A percentile compares a stretch with the other conserved stretches of the same genome.
phyloP scores from a whole-genome alignment of 108 stramenopile genomes.

The Epithemia pelagica region DNA sequence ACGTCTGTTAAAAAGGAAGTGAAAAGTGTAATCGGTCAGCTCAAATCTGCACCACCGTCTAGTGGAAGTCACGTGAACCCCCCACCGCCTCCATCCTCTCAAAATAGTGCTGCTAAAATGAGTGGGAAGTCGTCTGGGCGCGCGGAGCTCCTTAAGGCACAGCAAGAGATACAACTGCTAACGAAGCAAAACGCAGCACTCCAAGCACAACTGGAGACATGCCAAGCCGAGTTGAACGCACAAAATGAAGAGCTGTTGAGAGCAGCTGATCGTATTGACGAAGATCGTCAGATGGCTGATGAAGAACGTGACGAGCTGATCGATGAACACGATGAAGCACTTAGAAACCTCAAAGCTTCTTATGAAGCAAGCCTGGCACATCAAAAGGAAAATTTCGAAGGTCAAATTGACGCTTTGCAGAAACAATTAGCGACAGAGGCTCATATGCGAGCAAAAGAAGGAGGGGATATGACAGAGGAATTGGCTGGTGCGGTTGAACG shows the following conservation, averaged over 20 bases:
- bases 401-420: constrained; percentile 39
- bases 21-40: constrained; percentile 54
- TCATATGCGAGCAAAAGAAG: constrained; percentile 41
- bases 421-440: constrained; percentile 34
- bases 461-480: constrained; percentile 65
- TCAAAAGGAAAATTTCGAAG: constrained; percentile 31
- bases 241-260: constrained; percentile 60
- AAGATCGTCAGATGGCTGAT: constrained; percentile 46
- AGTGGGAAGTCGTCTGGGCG: neutral
- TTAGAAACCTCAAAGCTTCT: constrained; percentile 29
- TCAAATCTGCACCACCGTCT: constrained; percentile 62
- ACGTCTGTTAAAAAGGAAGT: constrained; percentile 53
- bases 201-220: constrained; percentile 52
- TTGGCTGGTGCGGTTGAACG: constrained; percentile 57
- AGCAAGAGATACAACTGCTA: constrained; percentile 19
- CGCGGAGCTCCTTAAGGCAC: constrained; percentile 27
- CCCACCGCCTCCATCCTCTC: neutral
- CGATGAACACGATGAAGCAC: constrained; percentile 63
- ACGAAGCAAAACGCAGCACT: constrained; percentile 34
- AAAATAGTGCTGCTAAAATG: neutral
- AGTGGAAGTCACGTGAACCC: neutral
- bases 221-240: constrained; percentile 68
- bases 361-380: constrained; percentile 32
- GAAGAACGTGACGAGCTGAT: constrained; percentile 65
- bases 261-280: constrained; percentile 69